phyloP scores from a whole-genome alignment of 768 basidiomycete genomes.

The Russula lepida region DNA sequence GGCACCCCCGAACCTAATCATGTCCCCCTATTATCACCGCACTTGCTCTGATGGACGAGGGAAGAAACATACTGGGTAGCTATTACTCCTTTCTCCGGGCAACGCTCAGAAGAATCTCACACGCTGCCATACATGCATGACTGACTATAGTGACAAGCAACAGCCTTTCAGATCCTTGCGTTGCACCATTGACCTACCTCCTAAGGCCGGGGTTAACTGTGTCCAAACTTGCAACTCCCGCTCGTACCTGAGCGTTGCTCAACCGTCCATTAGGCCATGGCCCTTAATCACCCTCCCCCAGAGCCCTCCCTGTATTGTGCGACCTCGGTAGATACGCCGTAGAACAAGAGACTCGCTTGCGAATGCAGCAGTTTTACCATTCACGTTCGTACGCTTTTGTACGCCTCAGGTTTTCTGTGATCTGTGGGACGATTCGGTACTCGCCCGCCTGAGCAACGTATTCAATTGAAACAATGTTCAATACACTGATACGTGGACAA shows the following conservation, averaged over 20 bases:
- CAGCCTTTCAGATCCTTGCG: neutral
- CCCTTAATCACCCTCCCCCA: neutral
- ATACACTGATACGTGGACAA: neutral
- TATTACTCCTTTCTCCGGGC: neutral
- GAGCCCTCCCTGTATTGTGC: neutral
- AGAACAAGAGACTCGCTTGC: neutral
- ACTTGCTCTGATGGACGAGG: neutral
- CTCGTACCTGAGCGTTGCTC: neutral
- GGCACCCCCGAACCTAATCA: slow-evolving; percentile 7
- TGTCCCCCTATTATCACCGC: neutral
- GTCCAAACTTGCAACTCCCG: neutral
- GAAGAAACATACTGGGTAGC: neutral
- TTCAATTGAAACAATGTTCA: neutral
- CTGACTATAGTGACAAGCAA: neutral
- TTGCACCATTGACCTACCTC: neutral
- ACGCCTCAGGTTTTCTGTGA: neutral
- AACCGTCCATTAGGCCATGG: neutral
- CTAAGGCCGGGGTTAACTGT: too few species aligned
- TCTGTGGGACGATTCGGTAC: neutral
- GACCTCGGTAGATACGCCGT: neutral
- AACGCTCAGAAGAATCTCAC: too few species aligned
- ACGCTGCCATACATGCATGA: neutral
- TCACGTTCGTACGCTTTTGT: neutral
- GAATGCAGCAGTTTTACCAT: neutral
- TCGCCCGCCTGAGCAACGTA: neutral